Evolutionary conservation across 257 asterid species (phyloP).

Genomic region (Salvia splendens): DNA sequence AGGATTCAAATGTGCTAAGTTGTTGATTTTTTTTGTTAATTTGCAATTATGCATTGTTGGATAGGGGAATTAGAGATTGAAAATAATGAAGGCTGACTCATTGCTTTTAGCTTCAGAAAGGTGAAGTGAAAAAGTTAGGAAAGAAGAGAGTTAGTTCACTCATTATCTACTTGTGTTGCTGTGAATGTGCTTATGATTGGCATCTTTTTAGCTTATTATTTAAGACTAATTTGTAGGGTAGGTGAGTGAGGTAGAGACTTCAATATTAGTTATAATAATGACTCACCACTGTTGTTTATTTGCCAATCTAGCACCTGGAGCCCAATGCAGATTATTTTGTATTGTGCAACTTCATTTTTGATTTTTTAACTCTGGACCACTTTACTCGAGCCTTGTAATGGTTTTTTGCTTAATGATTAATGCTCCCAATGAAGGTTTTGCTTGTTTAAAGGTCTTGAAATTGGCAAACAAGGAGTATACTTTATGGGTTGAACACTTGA

Average conservation of each 20-base stretch:
- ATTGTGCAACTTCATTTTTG: conserved; percentile 14
- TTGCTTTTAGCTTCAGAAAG: too few species aligned
- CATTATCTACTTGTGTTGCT: background rate
- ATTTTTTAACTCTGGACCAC: conserved; percentile 30
- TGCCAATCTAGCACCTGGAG: conserved; percentile 33
- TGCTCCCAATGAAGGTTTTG: conserved; percentile 17
- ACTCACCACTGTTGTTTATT: conserved; percentile 25
- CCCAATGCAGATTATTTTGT: conserved; percentile 21
- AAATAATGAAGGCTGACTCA: too few species aligned
- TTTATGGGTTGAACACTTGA: background rate
- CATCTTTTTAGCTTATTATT: conserved; percentile 7
- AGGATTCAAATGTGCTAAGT: background rate
- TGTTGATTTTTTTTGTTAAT: background rate
- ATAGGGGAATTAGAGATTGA: background rate
- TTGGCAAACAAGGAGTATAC: background rate
- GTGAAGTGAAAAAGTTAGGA: too few species aligned
- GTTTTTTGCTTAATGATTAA: background rate
- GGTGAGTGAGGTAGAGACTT: conserved; percentile 29
- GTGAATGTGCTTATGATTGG: conserved; percentile 12
- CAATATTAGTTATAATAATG: conserved; percentile 14
- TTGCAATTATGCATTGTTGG: background rate
- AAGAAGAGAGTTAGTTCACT: too few species aligned
- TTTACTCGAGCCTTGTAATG: background rate
- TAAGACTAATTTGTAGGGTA: background rate
- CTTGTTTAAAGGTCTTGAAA: conserved; percentile 7